Base-by-base conservation (phyloP, 441 rosid genomes). In the Bocquillonia castaneifolia region DNA sequence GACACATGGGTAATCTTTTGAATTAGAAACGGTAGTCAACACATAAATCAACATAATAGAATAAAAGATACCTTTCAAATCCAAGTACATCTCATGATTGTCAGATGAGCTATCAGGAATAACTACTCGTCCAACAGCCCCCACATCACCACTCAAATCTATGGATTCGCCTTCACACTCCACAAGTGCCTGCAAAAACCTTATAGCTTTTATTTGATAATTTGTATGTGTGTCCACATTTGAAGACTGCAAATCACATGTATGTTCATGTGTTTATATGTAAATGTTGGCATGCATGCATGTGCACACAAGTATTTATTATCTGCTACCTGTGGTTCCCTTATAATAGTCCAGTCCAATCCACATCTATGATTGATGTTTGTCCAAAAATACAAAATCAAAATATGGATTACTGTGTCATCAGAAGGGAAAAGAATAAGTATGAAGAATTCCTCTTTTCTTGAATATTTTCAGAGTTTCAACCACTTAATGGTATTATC, bases 81-180 rank as follows among this genome's bases (percentile, higher is more conserved):
- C 98, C 63, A 93, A 72, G 80, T 77, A 84, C 86, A 91, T 78
- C 50, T 89, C 96, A 59, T 77, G 78, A 40, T 83, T 76, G 73
- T 84, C 88, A 44, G 81, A 72, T 39, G 80, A 72, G 50, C 74
- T 67, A 76, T 86, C 90, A 22, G 89, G 82, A 73, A 91, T 78
- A 66, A 93, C 79, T 64, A 91, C 78, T 12, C 98, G 84, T 59
- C 98, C 98, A 56, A 93, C 97, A 58, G 96, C 96, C 45, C 98
- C 98, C 86, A 89, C 74, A 79, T 93, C 97, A 25, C 98, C 98
- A 74, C 97, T 93, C 80, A 93, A 83, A 85, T 91, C 97, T 61
- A 92, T 83, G 68, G 96, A 87, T 56, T 90, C 96, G 50, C 98
- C 98, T 81, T 92, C 98, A 81, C 97, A 93, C 79, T 93, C 98